These are phyloP conservation scores for Marvania coccoides DNA, from an alignment of 139 green algal species.

Conservation along the genomic window DNA sequence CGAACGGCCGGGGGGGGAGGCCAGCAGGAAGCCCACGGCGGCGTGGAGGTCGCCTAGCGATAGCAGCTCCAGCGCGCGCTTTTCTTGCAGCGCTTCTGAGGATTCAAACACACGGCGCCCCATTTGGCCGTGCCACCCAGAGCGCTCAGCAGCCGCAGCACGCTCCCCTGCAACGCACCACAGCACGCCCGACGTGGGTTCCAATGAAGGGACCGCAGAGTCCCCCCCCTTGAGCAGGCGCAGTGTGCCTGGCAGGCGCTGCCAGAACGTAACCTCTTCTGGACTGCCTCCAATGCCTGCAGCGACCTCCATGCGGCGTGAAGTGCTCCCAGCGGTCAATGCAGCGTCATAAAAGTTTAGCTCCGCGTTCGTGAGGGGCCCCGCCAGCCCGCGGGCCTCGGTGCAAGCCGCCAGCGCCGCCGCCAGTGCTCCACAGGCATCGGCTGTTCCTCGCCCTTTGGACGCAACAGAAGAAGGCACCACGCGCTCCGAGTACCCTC, in stretches of 20 bases:
- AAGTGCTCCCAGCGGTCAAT: background rate
- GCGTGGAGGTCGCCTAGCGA: conserved; percentile 66
- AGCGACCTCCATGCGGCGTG: conserved; percentile 33
- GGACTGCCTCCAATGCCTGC: conserved; percentile 20
- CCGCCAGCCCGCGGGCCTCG: conserved; percentile 15
- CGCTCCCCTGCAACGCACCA: conserved; percentile 46
- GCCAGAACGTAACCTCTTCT: conserved; percentile 59
- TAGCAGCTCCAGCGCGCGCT: conserved; percentile 45
- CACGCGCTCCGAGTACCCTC: background rate
- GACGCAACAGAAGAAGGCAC: background rate
- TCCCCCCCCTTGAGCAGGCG: conserved; percentile 10
- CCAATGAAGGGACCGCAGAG: too few relatives aligned
- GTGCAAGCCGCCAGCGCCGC: conserved; percentile 23
- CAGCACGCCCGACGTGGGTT: too few relatives aligned
- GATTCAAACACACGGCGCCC: conserved; percentile 18
- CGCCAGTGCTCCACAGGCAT: conserved; percentile 6
- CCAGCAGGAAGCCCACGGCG: conserved; percentile 75
- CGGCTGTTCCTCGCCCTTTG: conserved; percentile 8
- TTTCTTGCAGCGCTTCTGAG: conserved; percentile 39
- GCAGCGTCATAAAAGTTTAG: conserved; percentile 36
- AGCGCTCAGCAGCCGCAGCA: conserved; percentile 48
- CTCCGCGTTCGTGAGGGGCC: conserved; percentile 48
- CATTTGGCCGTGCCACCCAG: conserved; percentile 63
- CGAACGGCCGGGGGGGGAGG: conserved; percentile 46
- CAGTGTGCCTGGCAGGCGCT: conserved; percentile 54